Conservation (phyloP, 257 asterid genomes). For the Solanum sitiens region DNA sequence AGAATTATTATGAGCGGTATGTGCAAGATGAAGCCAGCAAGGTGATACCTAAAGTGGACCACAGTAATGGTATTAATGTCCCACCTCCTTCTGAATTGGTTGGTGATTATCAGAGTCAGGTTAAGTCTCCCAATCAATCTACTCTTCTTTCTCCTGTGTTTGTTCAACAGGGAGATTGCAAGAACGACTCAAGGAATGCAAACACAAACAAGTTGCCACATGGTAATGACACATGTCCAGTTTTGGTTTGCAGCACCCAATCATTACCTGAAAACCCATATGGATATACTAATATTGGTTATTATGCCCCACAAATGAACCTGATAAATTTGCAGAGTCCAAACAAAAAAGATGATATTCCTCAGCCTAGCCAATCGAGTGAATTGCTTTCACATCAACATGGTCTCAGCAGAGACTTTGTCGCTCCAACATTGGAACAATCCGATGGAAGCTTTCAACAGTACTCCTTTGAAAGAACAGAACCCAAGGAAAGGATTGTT, state of each 20-base stretch:
- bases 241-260: constrained; percentile 9
- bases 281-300: constrained; percentile 9
- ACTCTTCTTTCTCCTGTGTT: constrained; percentile 22
- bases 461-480: constrained; percentile 16
- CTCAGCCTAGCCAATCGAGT: constrained; percentile 17
- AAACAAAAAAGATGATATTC: constrained; percentile 5
- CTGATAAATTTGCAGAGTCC: constrained; percentile 12
- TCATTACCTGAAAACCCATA: constrained; percentile 19
- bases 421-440: constrained; percentile 19
- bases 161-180: constrained; percentile 22
- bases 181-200: constrained; percentile 4
- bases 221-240: constrained; percentile 24
- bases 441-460: constrained; percentile 11
- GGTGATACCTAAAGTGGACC: constrained; percentile 23
- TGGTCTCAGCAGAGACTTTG: constrained; percentile 8
- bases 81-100: constrained; percentile 7
- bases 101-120: constrained; percentile 17
- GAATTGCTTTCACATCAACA: constrained; percentile 13
- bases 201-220: constrained; percentile 10
- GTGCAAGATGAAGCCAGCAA: constrained; percentile 17
- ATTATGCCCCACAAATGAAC: constrained; percentile 12
- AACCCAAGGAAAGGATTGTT: constrained; percentile 12
- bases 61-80: constrained; percentile 19
- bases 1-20: constrained; percentile 14
- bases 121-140: constrained; percentile 1